phyloP scores from a whole-genome alignment of 306 rosid species.

The Alnus rubra region DNA sequence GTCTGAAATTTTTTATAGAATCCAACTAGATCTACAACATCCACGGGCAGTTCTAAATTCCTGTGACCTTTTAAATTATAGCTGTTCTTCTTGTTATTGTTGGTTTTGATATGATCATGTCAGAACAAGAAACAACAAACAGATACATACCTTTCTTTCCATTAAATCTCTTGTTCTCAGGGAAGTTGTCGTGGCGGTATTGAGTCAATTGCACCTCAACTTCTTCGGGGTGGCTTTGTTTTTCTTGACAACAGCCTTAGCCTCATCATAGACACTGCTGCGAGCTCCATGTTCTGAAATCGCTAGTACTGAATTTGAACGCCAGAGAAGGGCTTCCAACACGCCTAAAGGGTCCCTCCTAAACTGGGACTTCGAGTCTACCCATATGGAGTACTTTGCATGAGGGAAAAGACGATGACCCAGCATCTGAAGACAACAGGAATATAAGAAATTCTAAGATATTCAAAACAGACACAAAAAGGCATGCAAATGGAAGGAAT shows the following conservation, averaged over 20 bases:
- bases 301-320: conserved; percentile 69
- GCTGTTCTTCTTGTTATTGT: background rate
- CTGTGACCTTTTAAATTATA: background rate
- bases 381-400: conserved; percentile 94
- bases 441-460: conserved; percentile 5
- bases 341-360: conserved; percentile 96
- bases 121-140: conserved; percentile 2
- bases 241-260: conserved; percentile 91
- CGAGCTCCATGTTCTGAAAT: conserved; percentile 99
- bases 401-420: conserved; percentile 91
- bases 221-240: conserved; percentile 94
- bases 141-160: conserved; percentile 77
- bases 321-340: conserved; percentile 90
- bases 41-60: background rate
- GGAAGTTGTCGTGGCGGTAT: conserved; percentile 76
- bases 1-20: too few species aligned
- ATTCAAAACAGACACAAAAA: conserved; percentile 15
- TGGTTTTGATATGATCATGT: background rate
- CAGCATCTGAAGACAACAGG: conserved; percentile 65
- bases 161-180: conserved; percentile 76
- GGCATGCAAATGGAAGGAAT: background rate
- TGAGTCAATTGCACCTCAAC: conserved; percentile 84
- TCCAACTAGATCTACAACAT: background rate
- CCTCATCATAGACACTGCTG: conserved; percentile 88
- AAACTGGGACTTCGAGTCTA: conserved; percentile 94